A percentile compares a stretch with the other conserved stretches of the same genome.
Conservation (phyloP, 2,329 filamentous ascomycete species). For the Trichoderma simmonsii region DNA sequence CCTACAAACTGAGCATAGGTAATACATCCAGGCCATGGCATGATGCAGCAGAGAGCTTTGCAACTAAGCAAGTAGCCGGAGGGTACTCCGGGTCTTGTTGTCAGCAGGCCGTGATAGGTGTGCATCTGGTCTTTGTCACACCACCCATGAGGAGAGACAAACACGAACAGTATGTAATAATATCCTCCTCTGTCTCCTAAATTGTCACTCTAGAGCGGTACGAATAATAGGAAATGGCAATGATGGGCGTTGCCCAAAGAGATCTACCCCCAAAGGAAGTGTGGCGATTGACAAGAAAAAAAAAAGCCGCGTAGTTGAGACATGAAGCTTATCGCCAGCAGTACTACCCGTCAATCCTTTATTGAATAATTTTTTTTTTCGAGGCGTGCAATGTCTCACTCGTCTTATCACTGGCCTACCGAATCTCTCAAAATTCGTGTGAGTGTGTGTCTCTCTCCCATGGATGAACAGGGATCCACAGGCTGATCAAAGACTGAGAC, state of each 20-base stretch:
- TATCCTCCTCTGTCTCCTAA: not conserved
- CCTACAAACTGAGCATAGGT: not conserved
- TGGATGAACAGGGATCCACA: not conserved
- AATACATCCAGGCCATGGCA: not conserved
- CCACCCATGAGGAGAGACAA: not conserved
- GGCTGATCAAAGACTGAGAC: not conserved
- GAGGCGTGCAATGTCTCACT: conserved; percentile 5
- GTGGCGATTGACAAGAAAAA: not conserved
- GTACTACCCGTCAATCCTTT: not conserved
- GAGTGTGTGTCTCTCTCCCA: not conserved
- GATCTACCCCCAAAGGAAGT: not conserved
- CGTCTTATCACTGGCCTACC: not conserved
- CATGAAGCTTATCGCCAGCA: not conserved
- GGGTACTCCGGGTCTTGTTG: not conserved
- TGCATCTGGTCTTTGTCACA: conserved; percentile 12
- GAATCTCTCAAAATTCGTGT: not conserved
- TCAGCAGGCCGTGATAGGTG: not conserved
- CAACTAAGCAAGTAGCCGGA: not conserved
- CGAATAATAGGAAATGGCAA: not conserved
- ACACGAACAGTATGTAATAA: not conserved
- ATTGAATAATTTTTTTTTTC: not conserved
- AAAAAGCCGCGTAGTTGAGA: not conserved
- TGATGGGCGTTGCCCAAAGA: not conserved
- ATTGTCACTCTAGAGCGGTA: not conserved
- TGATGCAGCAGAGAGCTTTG: not conserved